Percentiles rank a stretch among this genome's conserved stretches.
phyloP scores from a whole-genome alignment of 306 rosid genomes.

The Sphenostylis stenocarpa region DNA sequence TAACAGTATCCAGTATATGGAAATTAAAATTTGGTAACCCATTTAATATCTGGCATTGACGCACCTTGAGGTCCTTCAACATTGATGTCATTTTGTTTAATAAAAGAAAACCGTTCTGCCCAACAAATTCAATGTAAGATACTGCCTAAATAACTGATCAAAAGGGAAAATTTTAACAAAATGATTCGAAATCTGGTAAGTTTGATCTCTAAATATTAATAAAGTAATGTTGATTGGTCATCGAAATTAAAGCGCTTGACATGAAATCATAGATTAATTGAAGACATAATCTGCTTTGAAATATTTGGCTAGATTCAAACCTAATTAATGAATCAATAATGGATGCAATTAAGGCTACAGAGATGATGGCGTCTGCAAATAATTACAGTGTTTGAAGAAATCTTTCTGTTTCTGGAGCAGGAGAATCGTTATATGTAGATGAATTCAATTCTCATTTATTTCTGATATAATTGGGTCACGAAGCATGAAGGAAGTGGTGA shows the following conservation, averaged over 20 bases:
- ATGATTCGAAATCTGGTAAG: constrained; percentile 10
- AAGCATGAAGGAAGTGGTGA: not conserved
- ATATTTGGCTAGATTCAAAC: not conserved
- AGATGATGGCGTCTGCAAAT: constrained; percentile 17
- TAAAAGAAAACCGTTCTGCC: constrained; percentile 28
- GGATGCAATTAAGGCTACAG: constrained; percentile 13
- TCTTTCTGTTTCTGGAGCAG: constrained; percentile 7
- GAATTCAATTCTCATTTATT: constrained; percentile 15
- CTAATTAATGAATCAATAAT: constrained; percentile 9
- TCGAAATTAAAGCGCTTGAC: constrained; percentile 9
- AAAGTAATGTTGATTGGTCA: constrained; percentile 14
- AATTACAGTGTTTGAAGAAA: constrained; percentile 7
- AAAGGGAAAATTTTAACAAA: constrained; percentile 5
- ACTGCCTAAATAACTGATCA: constrained; percentile 9
- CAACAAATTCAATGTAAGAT: constrained; percentile 30
- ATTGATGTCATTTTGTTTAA: constrained; percentile 46
- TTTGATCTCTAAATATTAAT: not conserved
- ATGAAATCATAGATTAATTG: constrained; percentile 8
- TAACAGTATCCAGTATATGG: constrained; percentile 25
- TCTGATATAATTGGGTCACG: not conserved
- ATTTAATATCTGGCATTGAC: constrained; percentile 30
- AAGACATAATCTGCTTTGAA: constrained; percentile 32
- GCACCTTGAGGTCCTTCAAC: constrained; percentile 27
- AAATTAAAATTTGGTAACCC: constrained; percentile 19
- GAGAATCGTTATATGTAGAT: not conserved